Evolutionary conservation across 305 asterid species (phyloP), one percentile per base, ranked within the genome.

Genomic region (Fraxinus greggii): DNA sequence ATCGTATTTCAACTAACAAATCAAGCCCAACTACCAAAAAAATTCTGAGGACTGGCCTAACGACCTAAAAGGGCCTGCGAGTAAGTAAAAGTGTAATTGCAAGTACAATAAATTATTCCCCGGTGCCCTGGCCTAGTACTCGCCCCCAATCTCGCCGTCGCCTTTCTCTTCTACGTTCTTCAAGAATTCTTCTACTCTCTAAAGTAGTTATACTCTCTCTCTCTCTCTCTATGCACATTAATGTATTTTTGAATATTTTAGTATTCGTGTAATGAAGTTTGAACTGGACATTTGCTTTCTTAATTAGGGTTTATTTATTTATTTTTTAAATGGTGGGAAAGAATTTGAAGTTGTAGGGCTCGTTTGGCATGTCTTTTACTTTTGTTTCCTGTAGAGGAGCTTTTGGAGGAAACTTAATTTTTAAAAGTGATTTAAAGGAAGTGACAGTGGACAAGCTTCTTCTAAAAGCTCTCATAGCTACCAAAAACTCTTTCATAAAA

Each of bases 71-170:
- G 2, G 79, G 28, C 72, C 65, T 76, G 80, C 87, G 83, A 84
- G 72, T 63, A 63, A 8, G 72, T 7, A 24, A 24, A 63, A 3
- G 33, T 84, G 76, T 3, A 26, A 24, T 23, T 79, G 87, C 87
- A 85, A 86, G 86, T 84, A 86, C 80, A 28, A 19, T 75, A 86
- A 51, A n/a, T 13, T n/a, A 28, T 15, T 45, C 10, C 38, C 59
- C 77, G 0, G 0, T 59, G 6, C 81, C 87, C 61, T 38, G 76
- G 40, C 17, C 72, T n/a, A 5, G 77, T 84, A 81, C 85, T 83
- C 87, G 87, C 89, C 84, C 85, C 88, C 87, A 86, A 83, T 80
- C 78, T 67, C 59, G 17, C 15, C 24, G 8, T 59, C 24, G 56
- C 13, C 61, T 75, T 70, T 38, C 82, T 73, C 45, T 42, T 45